Evolutionary conservation across 2,329 filamentous ascomycete genomes (phyloP).

Genomic region (Corinectria fuckeliana): DNA sequence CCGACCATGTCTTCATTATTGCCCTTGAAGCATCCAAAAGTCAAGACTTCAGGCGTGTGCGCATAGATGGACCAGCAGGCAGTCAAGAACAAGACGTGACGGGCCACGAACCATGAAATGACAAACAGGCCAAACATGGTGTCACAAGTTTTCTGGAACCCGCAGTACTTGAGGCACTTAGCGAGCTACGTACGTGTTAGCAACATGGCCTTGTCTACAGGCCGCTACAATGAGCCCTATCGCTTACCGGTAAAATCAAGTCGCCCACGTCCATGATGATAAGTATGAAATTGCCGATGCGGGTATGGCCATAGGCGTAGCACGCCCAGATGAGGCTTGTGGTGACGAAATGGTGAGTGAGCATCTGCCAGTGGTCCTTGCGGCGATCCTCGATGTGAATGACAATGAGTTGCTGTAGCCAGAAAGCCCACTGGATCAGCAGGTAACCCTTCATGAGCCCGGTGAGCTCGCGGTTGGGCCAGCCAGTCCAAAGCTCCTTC

Average conservation of each 20-base stretch:
- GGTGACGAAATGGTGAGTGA: slow-evolving; percentile 92
- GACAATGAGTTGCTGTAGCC: slow-evolving; percentile 91
- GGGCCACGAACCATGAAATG: slow-evolving; percentile 80
- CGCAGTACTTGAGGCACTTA: slow-evolving; percentile 92
- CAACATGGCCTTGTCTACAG: slow-evolving; percentile 57
- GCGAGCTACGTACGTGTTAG: slow-evolving; percentile 73
- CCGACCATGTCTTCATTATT: slow-evolving; percentile 60
- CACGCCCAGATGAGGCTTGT: slow-evolving; percentile 79
- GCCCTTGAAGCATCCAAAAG: slow-evolving; percentile 74
- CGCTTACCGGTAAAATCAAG: slow-evolving; percentile 81
- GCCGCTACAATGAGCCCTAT: slow-evolving; percentile 78
- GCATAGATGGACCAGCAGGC: slow-evolving; percentile 73
- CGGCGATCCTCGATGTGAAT: slow-evolving; percentile 93
- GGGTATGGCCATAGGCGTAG: slow-evolving; percentile 86
- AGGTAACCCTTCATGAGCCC: slow-evolving; percentile 87
- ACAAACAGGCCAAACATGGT: slow-evolving; percentile 86
- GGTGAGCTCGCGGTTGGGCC: slow-evolving; percentile 78
- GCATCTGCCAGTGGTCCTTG: slow-evolving; percentile 97
- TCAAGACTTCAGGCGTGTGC: slow-evolving; percentile 35
- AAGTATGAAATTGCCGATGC: slow-evolving; percentile 87
- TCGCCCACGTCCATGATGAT: slow-evolving; percentile 95
- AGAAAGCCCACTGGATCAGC: slow-evolving; percentile 88
- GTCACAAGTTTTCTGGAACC: slow-evolving; percentile 79
- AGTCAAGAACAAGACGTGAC: slow-evolving; percentile 80
- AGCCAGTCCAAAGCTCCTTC: slow-evolving; percentile 80